Conservation (phyloP, 2,329 filamentous ascomycete genomes). For the Talaromyces islandicus region DNA sequence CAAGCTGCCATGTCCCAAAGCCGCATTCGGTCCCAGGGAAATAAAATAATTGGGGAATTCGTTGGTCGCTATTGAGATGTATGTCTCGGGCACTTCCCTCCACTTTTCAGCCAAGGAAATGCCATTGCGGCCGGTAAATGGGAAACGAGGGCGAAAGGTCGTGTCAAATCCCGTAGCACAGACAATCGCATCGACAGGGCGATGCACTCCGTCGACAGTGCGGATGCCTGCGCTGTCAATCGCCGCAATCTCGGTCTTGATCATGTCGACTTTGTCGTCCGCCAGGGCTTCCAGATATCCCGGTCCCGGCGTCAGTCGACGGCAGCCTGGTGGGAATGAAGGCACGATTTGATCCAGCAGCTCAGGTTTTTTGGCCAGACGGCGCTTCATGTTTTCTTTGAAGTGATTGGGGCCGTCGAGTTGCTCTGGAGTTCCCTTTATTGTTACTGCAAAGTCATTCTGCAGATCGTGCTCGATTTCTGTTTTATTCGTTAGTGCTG, state of each 20-base stretch:
- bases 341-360: constrained; percentile 33
- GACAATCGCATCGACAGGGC: constrained; percentile 18
- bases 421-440: constrained; percentile 24
- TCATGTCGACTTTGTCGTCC: constrained; percentile 55
- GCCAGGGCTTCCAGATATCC: constrained; percentile 56
- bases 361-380: constrained; percentile 28
- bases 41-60: constrained; percentile 44
- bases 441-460: constrained; percentile 23
- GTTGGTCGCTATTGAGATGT: constrained; percentile 41
- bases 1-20: constrained; percentile 33
- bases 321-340: constrained; percentile 35
- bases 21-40: constrained; percentile 27
- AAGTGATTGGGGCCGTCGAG: constrained; percentile 18
- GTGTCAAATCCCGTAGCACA: constrained; percentile 39
- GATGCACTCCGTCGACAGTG: constrained; percentile 15
- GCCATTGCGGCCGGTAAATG: constrained; percentile 32
- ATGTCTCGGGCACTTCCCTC: constrained; percentile 35
- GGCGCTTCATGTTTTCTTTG: constrained; percentile 27
- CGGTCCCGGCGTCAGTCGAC: constrained; percentile 41
- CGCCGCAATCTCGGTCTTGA: constrained; percentile 49
- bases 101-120: constrained; percentile 41
- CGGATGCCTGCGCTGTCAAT: constrained; percentile 26
- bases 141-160: constrained; percentile 40
- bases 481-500: constrained; percentile 7
- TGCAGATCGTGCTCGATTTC: constrained; percentile 29